These are phyloP conservation scores for Crithidia acanthocephali DNA, from an alignment of 208 protist genomes.

Conservation along the genomic window DNA sequence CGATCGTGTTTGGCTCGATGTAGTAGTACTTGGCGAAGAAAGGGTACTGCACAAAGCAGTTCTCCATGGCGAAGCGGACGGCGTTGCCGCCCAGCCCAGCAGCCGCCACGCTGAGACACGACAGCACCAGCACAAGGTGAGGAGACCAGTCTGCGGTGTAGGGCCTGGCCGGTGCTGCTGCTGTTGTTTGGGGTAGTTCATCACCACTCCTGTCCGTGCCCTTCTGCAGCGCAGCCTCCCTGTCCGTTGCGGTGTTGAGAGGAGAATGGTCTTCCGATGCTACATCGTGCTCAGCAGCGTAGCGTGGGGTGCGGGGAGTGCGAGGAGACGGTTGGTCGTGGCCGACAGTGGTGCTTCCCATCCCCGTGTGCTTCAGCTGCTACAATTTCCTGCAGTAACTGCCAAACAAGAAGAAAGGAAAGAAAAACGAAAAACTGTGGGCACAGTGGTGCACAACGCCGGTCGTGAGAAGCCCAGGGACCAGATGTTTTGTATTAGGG, in stretches of 20 bases:
- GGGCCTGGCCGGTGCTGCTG: neutral
- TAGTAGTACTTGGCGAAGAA: slow-evolving; percentile 53
- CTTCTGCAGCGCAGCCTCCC: neutral
- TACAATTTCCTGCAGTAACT: neutral
- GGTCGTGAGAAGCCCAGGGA: too few species aligned
- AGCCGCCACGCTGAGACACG: slow-evolving; percentile 44
- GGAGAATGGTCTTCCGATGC: neutral
- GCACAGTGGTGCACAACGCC: too few species aligned
- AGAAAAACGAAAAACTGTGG: too few species aligned
- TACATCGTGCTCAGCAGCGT: neutral
- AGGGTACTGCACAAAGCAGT: slow-evolving; percentile 11
- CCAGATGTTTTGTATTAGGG: too few species aligned
- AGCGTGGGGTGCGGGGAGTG: neutral
- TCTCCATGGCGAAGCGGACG: slow-evolving; percentile 41
- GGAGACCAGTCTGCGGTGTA: slow-evolving; percentile 21
- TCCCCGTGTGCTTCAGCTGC: neutral
- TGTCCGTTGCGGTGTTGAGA: neutral
- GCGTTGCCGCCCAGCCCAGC: slow-evolving; percentile 60
- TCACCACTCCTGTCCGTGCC: neutral
- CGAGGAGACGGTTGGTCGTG: neutral
- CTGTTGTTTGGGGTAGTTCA: neutral
- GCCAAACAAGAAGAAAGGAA: too few species aligned
- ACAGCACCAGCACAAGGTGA: slow-evolving; percentile 25
- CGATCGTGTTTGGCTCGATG: slow-evolving; percentile 50
- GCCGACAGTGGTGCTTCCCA: neutral